Percentiles rank a stretch among this genome's conserved stretches.
Evolutionary conservation across 306 rosid species (phyloP).

Genomic region (Delonix regia): DNA sequence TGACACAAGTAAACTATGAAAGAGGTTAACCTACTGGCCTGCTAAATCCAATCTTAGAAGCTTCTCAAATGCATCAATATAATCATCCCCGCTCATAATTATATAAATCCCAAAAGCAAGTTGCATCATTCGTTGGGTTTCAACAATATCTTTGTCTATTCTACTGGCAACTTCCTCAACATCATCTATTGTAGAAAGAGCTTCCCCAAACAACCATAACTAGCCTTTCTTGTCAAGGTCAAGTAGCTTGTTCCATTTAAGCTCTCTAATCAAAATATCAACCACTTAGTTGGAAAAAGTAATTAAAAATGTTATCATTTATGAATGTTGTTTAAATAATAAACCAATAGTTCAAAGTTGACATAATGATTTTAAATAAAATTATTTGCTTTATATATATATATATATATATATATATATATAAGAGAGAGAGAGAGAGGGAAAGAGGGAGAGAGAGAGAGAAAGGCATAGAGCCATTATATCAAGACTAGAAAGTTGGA

Average conservation of each 20-base stretch:
- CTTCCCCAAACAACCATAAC: conserved; percentile 83
- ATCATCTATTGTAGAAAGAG: conserved; percentile 51
- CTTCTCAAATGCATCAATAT: conserved; percentile 92
- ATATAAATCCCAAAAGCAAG: conserved; percentile 96
- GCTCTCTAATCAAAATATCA: conserved; percentile 68
- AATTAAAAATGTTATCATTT: background rate
- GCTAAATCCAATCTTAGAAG: conserved; percentile 83
- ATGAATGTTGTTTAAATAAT: conserved; percentile 20
- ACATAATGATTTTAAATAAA: conserved; percentile 8
- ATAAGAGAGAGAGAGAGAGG: too few species aligned
- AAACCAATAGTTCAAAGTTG: background rate
- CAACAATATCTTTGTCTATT: conserved; percentile 81
- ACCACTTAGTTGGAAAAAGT: conserved; percentile 68
- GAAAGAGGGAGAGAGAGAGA: too few species aligned
- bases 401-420: too few species aligned
- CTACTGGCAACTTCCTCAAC: conserved; percentile 70
- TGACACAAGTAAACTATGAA: conserved; percentile 11
- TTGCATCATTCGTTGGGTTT: conserved; percentile 82
- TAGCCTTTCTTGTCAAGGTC: conserved; percentile 89
- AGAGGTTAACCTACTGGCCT: conserved; percentile 77
- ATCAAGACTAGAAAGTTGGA: background rate
- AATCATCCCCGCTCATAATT: conserved; percentile 92
- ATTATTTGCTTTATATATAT: too few species aligned
- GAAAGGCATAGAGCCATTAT: background rate
- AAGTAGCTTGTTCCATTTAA: conserved; percentile 85